Evolutionary conservation across 73 alveolate genomes (phyloP).

Genomic region (Tetrahymena malaccensis): DNA sequence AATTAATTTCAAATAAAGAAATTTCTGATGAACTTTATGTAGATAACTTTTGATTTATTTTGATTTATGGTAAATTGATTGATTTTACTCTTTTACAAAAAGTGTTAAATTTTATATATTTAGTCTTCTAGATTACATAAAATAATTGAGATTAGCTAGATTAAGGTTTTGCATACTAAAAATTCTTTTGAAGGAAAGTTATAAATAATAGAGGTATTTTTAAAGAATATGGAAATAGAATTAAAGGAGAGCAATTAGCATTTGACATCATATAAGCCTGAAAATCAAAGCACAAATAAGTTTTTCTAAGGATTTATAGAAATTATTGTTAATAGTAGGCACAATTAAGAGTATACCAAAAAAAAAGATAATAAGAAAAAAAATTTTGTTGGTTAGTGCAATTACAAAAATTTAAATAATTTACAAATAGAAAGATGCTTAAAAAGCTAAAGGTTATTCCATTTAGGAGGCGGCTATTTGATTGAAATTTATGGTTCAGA

Average conservation of each 20-base stretch:
- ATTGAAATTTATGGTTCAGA: neutral
- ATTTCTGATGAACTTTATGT: neutral
- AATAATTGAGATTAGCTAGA: neutral
- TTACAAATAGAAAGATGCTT: neutral
- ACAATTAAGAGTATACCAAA: too few species aligned
- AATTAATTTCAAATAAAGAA: too few species aligned
- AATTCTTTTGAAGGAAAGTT: too few species aligned
- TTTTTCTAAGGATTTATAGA: neutral
- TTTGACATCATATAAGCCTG: neutral
- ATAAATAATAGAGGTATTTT: too few species aligned
- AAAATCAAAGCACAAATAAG: too few species aligned
- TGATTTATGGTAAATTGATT: neutral
- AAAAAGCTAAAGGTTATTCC: neutral
- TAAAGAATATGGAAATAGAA: neutral
- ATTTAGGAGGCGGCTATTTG: neutral
- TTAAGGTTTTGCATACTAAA: neutral
- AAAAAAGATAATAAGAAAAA: neutral
- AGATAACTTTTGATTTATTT: too few species aligned
- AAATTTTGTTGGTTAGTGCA: neutral
- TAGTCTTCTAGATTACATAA: neutral
- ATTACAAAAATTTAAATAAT: neutral
- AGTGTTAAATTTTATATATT: neutral
- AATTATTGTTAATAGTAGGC: neutral
- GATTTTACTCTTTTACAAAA: too few species aligned
- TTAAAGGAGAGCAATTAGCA: neutral